A percentile compares a stretch with the other conserved stretches of the same genome.
phyloP scores from a whole-genome alignment of 345 rosid species.

The Eucalyptus marginata region DNA sequence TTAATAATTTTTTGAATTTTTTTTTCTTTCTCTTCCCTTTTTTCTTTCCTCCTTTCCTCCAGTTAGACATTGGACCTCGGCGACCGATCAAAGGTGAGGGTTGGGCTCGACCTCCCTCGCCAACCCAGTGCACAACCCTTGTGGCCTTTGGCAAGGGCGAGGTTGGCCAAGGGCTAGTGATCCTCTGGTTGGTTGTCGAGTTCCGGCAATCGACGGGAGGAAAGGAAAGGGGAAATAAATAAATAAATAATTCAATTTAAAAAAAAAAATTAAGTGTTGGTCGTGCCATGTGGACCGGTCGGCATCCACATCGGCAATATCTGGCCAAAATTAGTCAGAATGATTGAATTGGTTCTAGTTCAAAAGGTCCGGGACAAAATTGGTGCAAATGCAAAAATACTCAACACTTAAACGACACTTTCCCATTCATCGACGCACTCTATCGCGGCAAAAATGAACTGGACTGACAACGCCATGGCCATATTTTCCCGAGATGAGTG shows the following conservation, averaged over 20 bases:
- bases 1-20: too few species aligned
- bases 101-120: rapidly evolving
- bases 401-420: too few species aligned
- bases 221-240: too few species aligned
- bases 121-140: rapidly evolving
- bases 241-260: too few species aligned
- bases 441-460: background rate
- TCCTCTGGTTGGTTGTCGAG: rapidly evolving
- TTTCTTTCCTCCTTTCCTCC: rapidly evolving
- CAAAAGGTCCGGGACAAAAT: too few species aligned
- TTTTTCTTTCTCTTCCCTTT: too few species aligned
- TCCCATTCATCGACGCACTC: rapidly evolving
- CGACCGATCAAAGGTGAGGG: rapidly evolving
- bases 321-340: rapidly evolving
- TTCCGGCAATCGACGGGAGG: rapidly evolving
- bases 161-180: rapidly evolving
- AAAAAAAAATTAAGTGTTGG: rapidly evolving
- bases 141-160: rapidly evolving
- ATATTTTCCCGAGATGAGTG: background rate
- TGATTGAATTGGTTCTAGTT: rapidly evolving
- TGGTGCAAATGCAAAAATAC: too few species aligned
- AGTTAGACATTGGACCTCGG: rapidly evolving
- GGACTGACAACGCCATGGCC: background rate
- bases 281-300: rapidly evolving
- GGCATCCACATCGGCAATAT: rapidly evolving